Evolutionary conservation across 2,329 filamentous ascomycete species (phyloP), one percentile per base, ranked within the genome.

Genomic region (Alternaria gansuensis): DNA sequence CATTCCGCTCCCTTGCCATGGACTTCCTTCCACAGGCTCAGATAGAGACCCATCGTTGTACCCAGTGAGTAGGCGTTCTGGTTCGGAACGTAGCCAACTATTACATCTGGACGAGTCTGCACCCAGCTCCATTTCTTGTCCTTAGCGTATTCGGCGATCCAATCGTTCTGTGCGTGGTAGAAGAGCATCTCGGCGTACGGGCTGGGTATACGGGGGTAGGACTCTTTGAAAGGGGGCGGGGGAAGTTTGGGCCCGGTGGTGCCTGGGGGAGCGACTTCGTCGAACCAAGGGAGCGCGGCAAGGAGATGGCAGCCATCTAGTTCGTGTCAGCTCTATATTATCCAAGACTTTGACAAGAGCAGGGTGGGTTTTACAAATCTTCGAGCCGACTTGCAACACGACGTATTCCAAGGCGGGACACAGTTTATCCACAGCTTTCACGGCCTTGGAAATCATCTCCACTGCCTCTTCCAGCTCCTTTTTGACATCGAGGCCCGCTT

Each of bases 61-160:
- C 69, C 76, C 2, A 79, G 62, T 5, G 70, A 74, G 67, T 78
- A 79, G 57, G 76, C 76, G 51, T 79, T 80, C 33, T 72, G 69
- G 54, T 78, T 78, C 4, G 78, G 78, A 3, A 80, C 75, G 53
- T 79, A 79, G 11, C 79, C 79, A 37, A 81, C 70, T 56, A 81
- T 77, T 33, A 79, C 75, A 51, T 80, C 79, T 0, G 78, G 77
- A 2, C 77, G 66, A 2, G 76, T 79, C 39, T 81, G 78, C 33
- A 70, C 69, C 71, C 77, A 81, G 21, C 66, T 77, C 79, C 78
- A 80, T 2, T 54, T 34, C 60, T 77, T 80, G 46, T 70, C 69
- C 31, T 66, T 67, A 2, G 77, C 65, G 41, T 73, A 77, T n/a
- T 64, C 57, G 24, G 67, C 45, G 23, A 81, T 58, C 60, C 74